Evolutionary conservation across 257 asterid genomes (phyloP).

Genomic region (Mentha longifolia): DNA sequence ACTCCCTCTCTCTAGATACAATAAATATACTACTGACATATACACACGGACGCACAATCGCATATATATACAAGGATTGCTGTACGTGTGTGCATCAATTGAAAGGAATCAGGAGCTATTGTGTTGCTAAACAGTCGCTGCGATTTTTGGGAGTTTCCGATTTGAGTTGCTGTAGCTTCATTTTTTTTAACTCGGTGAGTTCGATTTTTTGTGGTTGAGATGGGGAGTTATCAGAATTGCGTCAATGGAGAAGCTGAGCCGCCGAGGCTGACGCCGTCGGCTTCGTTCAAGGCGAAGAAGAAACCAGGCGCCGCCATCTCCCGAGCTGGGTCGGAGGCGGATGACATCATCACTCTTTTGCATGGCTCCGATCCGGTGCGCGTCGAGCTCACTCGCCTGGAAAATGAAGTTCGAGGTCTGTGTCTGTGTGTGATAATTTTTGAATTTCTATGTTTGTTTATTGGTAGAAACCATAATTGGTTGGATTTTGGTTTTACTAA

Average conservation of each 20-base stretch:
- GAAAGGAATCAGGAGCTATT: slow-evolving; percentile 33
- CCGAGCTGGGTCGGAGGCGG: slow-evolving; percentile 58
- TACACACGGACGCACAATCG: slow-evolving; percentile 11
- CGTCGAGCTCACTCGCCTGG: slow-evolving; percentile 86
- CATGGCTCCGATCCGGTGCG: slow-evolving; percentile 95
- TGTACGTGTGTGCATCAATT: slow-evolving; percentile 18
- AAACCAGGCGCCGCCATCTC: slow-evolving; percentile 40
- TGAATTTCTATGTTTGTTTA: background rate
- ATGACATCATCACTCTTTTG: slow-evolving; percentile 60
- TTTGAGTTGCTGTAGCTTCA: slow-evolving; percentile 7
- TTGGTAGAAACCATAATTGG: background rate
- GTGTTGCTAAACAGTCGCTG: slow-evolving; percentile 32
- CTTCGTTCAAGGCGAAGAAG: slow-evolving; percentile 56
- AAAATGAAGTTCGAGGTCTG: slow-evolving; percentile 78
- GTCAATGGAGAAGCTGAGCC: slow-evolving; percentile 51
- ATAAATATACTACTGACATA: slow-evolving; percentile 3
- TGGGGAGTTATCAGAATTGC: slow-evolving; percentile 46
- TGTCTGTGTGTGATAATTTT: background rate
- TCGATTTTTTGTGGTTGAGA: slow-evolving; percentile 20
- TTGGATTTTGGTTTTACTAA: slow-evolving; percentile 18
- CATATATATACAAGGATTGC: background rate
- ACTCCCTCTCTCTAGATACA: slow-evolving; percentile 22
- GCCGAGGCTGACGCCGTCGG: slow-evolving; percentile 52
- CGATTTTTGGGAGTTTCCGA: slow-evolving; percentile 25
- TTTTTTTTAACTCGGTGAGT: background rate